Conservation (phyloP, 1,284 basidiomycete genomes). For the Vanrija sp. region DNA sequence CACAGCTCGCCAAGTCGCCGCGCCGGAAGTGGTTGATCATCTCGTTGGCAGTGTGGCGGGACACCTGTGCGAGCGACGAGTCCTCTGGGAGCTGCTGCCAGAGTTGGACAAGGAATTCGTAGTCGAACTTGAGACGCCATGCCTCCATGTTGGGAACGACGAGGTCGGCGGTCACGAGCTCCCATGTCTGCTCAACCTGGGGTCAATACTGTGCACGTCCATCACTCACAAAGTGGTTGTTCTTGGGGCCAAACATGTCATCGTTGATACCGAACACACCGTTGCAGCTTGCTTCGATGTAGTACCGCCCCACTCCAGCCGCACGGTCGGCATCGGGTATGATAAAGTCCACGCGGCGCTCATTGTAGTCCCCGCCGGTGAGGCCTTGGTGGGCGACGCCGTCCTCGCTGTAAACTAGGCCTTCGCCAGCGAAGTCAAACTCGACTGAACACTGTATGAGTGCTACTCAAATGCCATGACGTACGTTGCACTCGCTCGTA, state of each 20-base stretch:
- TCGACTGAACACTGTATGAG: conserved; percentile 54
- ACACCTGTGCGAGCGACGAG: conserved; percentile 57
- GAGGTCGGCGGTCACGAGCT: conserved; percentile 67
- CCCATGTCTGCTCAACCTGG: conserved; percentile 41
- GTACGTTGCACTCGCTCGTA: background rate
- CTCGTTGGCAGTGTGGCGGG: conserved; percentile 60
- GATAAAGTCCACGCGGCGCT: conserved; percentile 85
- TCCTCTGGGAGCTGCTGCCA: background rate
- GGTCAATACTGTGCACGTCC: too few species aligned
- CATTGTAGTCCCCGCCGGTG: conserved; percentile 35
- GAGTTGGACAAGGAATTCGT: conserved; percentile 58
- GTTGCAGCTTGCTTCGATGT: conserved; percentile 73
- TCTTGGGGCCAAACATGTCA: conserved; percentile 1
- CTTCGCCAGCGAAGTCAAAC: conserved; percentile 86
- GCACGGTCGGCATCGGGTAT: conserved; percentile 63
- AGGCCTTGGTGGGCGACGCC: conserved; percentile 49
- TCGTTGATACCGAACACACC: conserved; percentile 72
- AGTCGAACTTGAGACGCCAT: conserved; percentile 60
- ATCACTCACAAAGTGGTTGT: background rate
- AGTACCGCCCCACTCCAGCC: conserved; percentile 62
- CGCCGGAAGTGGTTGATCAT: conserved; percentile 76
- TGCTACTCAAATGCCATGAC: too few species aligned
- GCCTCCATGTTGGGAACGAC: conserved; percentile 78
- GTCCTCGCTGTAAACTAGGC: conserved; percentile 76
- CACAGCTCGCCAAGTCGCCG: background rate